Percentiles rank a stretch among this genome's conserved stretches.
Conservation (phyloP, 83 land plant genomes). For the Diphasiastrum complanatum region DNA sequence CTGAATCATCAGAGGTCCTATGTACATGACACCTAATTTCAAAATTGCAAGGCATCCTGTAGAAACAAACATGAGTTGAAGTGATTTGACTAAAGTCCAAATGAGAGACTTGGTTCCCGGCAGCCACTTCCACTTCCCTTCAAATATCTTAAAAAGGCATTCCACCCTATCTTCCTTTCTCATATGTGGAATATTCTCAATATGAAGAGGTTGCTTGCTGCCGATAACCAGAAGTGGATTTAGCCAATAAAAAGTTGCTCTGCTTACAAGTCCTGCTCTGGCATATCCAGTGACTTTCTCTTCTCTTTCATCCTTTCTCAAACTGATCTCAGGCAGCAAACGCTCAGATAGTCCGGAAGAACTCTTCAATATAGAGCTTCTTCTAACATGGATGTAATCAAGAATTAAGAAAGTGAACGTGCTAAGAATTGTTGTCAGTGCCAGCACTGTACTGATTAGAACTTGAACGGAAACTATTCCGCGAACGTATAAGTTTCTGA, state of each 20-base stretch:
- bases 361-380: too few relatives aligned
- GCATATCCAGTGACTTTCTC: not conserved
- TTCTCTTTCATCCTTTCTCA: too few relatives aligned
- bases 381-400: too few relatives aligned
- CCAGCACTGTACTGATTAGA: too few relatives aligned
- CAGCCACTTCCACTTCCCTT: too few relatives aligned
- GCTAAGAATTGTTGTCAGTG: too few relatives aligned
- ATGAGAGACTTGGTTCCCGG: not conserved
- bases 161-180: not conserved
- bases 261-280: not conserved
- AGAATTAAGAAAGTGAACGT: too few relatives aligned
- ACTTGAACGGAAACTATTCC: too few relatives aligned
- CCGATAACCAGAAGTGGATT: not conserved
- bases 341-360: too few relatives aligned
- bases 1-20: conserved; percentile 4
- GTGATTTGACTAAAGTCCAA: not conserved
- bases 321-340: too few relatives aligned
- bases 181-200: not conserved
- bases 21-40: conserved; percentile 4
- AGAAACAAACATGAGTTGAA: not conserved
- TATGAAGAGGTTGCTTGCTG: not conserved
- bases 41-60: not conserved
- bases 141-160: not conserved
- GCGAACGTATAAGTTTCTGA: too few relatives aligned
- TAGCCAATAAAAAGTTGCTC: not conserved